Evolutionary conservation across 1,284 basidiomycete species (phyloP).

Genomic region (Ceratobasidium sp.): DNA sequence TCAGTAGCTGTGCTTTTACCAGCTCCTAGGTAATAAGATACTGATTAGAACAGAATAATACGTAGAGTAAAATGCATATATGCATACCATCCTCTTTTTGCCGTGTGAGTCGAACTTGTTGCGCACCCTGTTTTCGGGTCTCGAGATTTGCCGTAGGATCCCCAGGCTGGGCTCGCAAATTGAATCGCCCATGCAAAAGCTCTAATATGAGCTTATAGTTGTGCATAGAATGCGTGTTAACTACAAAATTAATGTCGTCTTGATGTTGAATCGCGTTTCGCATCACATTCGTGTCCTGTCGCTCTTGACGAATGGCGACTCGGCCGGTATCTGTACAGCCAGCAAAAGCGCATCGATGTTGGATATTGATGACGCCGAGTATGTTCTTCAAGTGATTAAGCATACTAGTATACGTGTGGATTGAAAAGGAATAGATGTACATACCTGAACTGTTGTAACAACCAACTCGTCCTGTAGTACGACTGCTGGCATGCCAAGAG

Average conservation of each 20-base stretch:
- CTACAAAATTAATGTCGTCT: neutral
- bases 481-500: neutral
- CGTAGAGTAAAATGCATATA: neutral
- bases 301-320: slow-evolving; percentile 10
- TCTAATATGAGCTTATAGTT: slow-evolving; percentile 6
- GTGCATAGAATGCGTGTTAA: slow-evolving; percentile 24
- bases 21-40: too few species aligned
- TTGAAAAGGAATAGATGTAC: neutral
- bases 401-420: neutral
- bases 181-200: neutral
- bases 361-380: neutral
- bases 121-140: neutral
- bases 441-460: neutral
- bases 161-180: neutral
- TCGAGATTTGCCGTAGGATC: neutral
- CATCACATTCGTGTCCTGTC: neutral
- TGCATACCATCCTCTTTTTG: neutral
- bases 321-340: neutral
- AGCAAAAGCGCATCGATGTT: slow-evolving; percentile 1
- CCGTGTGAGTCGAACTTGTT: neutral
- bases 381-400: neutral
- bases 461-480: neutral
- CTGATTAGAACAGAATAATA: too few species aligned
- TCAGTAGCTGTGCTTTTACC: too few species aligned
- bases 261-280: neutral